These are phyloP conservation scores for Gremmenia infestans DNA, from an alignment of 2,329 filamentous ascomycete genomes.

Conservation along the genomic window DNA sequence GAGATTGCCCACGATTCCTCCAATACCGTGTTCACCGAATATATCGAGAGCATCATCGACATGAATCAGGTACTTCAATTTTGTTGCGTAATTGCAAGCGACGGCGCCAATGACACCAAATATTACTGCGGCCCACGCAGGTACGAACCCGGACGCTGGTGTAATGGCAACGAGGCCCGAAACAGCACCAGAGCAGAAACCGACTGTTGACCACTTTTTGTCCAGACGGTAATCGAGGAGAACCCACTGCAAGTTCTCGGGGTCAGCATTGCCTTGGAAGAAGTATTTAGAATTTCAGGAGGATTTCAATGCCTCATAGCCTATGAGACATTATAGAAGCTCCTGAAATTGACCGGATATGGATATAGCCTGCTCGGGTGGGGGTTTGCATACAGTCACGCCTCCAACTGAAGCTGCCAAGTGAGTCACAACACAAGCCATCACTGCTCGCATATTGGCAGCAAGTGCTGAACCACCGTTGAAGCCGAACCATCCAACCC, in stretches of 20 bases:
- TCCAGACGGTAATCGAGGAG: slow-evolving; percentile 84
- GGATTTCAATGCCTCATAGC: no score
- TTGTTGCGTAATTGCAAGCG: slow-evolving; percentile 84
- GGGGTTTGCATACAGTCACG: slow-evolving; percentile 47
- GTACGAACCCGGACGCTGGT: slow-evolving; percentile 78
- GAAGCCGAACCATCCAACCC: slow-evolving; percentile 96
- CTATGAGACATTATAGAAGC: no score
- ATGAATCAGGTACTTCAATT: slow-evolving; percentile 77
- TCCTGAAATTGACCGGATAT: no score
- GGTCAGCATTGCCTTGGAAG: no score
- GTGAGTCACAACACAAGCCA: slow-evolving; percentile 84
- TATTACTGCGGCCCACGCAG: slow-evolving; percentile 76
- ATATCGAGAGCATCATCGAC: slow-evolving; percentile 87
- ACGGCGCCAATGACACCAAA: slow-evolving; percentile 72
- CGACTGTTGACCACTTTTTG: slow-evolving; percentile 87
- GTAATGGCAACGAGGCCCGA: slow-evolving; percentile 85
- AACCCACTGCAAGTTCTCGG: slow-evolving; percentile 53
- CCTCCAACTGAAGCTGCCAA: slow-evolving; percentile 78
- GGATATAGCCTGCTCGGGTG: no score
- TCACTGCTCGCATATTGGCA: slow-evolving; percentile 78
- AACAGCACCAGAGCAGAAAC: slow-evolving; percentile 87
- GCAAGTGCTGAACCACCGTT: slow-evolving; percentile 79
- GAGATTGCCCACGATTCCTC: slow-evolving; percentile 74
- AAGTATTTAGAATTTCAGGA: no score
- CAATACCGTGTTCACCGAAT: slow-evolving; percentile 76